phyloP scores from a whole-genome alignment of 78 protist genomes.

The Planoprotostelium fungivorum region DNA sequence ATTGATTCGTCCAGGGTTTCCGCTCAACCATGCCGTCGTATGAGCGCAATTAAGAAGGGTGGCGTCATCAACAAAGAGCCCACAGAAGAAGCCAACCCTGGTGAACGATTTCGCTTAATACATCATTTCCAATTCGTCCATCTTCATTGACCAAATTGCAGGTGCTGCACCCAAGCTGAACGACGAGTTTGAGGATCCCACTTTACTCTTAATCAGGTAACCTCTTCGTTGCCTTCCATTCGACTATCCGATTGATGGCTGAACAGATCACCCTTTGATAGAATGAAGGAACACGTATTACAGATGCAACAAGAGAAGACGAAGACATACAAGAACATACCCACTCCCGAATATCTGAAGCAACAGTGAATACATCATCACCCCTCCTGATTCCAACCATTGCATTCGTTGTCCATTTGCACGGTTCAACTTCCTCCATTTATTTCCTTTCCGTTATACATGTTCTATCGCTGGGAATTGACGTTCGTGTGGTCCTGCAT shows the following conservation, averaged over 20 bases:
- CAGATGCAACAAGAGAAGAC: neutral
- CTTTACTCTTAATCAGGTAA: neutral
- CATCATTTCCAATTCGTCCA: too few species aligned
- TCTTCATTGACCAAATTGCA: neutral
- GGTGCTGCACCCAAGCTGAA: neutral
- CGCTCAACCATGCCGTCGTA: too few species aligned
- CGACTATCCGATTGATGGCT: neutral
- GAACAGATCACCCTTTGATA: neutral
- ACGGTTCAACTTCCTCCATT: too few species aligned
- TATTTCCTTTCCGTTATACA: too few species aligned
- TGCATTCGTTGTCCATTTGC: too few species aligned
- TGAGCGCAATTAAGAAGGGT: neutral
- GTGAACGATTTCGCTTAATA: neutral
- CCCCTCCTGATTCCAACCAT: too few species aligned
- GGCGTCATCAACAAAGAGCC: neutral
- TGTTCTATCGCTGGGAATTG: too few species aligned
- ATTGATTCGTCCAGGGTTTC: too few species aligned
- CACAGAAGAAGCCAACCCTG: neutral
- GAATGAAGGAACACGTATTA: neutral
- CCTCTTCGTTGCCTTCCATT: neutral
- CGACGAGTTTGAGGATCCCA: neutral
- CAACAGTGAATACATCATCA: too few species aligned
- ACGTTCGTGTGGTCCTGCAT: neutral
- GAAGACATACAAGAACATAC: too few species aligned
- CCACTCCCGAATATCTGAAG: too few species aligned